Evolutionary conservation across 306 rosid species (phyloP).

Genomic region (Aeschynomene evenia): DNA sequence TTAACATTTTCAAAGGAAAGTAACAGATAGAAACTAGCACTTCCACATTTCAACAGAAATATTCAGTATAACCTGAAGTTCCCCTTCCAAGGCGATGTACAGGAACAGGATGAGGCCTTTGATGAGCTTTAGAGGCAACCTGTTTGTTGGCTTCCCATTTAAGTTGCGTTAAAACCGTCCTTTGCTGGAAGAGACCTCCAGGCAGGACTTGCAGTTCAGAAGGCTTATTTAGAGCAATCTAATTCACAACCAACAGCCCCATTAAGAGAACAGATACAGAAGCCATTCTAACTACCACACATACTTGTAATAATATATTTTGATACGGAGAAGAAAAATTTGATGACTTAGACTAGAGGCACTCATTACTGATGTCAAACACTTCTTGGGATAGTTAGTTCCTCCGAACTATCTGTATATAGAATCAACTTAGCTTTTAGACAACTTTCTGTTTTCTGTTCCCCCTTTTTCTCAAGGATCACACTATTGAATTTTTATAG

Average conservation of each 20-base stretch:
- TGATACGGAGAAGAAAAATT: neutral
- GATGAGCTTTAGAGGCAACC: conserved; percentile 33
- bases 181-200: conserved; percentile 96
- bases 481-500: neutral
- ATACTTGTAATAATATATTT: neutral
- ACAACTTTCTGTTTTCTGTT: conserved; percentile 1
- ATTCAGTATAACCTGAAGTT: conserved; percentile 73
- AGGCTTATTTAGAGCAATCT: conserved; percentile 88
- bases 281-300: neutral
- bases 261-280: conserved; percentile 8
- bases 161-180: conserved; percentile 86
- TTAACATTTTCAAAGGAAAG: conserved; percentile 12
- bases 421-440: neutral
- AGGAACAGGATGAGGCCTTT: conserved; percentile 60
- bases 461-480: neutral
- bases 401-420: neutral
- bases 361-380: neutral
- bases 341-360: neutral
- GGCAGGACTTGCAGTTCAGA: conserved; percentile 95
- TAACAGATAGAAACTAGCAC: conserved; percentile 7
- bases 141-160: conserved; percentile 53
- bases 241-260: conserved; percentile 28
- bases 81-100: conserved; percentile 98
- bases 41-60: conserved; percentile 26
- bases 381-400: neutral